These are phyloP conservation scores for Ophiostoma pallidulum DNA, from an alignment of 2,329 filamentous ascomycete genomes.

Conservation along the genomic window DNA sequence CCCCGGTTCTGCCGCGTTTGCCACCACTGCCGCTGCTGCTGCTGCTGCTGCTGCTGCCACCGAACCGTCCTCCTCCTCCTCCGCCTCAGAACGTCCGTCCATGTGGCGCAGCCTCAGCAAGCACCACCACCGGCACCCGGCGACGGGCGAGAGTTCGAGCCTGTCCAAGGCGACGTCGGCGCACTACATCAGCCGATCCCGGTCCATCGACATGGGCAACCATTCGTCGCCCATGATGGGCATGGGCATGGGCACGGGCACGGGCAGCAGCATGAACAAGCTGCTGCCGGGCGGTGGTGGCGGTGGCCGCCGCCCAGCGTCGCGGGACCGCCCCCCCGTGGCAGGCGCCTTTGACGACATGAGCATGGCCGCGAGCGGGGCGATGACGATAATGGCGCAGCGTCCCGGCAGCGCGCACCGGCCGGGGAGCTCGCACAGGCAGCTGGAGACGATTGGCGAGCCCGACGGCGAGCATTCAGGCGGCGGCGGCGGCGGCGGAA, in stretches of 20 bases:
- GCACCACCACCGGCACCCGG: constrained; percentile 53
- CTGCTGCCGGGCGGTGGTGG: no score
- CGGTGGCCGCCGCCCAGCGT: constrained; percentile 46
- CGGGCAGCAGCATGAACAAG: constrained; percentile 27
- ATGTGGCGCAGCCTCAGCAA: constrained; percentile 88
- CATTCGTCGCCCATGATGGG: constrained; percentile 17
- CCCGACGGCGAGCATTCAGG: constrained; percentile 41
- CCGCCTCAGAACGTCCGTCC: constrained; percentile 54
- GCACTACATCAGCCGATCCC: constrained; percentile 53
- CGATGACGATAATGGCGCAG: constrained; percentile 7
- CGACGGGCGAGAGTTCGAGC: constrained; percentile 51
- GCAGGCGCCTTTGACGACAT: constrained; percentile 53
- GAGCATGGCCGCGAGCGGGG: no score
- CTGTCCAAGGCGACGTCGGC: constrained; percentile 46
- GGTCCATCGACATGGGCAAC: constrained; percentile 64
- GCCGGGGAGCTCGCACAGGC: constrained; percentile 45
- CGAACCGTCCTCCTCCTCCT: no score
- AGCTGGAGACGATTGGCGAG: constrained; percentile 51
- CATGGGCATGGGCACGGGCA: constrained; percentile 31
- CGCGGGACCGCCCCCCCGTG: constrained; percentile 51
- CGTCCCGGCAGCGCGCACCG: constrained; percentile 28
- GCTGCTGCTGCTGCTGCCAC: no score
- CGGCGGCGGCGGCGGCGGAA: constrained; percentile 20
- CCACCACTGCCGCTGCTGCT: no score
- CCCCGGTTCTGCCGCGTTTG: no score